Percentiles rank a stretch among this genome's conserved stretches.
These are phyloP conservation scores for Vigna mungo DNA, from an alignment of 306 rosid genomes.

Conservation along the genomic window DNA sequence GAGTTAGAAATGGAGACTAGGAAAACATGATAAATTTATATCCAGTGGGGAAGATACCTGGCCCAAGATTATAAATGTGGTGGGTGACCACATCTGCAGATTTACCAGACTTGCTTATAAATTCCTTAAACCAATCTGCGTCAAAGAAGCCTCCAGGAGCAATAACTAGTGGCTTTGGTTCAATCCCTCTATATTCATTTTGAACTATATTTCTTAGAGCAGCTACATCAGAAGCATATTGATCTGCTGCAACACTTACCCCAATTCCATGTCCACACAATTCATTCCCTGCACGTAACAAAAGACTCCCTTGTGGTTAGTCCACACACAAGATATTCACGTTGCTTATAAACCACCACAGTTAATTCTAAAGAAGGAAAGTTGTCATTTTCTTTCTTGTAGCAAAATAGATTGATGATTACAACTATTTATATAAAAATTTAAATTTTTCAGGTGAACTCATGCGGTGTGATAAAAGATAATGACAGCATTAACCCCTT, in stretches of 20 bases:
- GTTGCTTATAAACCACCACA: conserved; percentile 5
- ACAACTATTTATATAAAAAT: conserved; percentile 30
- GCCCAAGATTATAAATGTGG: conserved; percentile 92
- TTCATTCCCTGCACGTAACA: conserved; percentile 73
- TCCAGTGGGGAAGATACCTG: conserved; percentile 59
- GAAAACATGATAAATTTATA: conserved; percentile 6
- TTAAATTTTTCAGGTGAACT: conserved; percentile 8
- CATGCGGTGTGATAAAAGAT: not conserved
- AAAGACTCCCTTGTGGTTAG: conserved; percentile 4
- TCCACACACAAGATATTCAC: conserved; percentile 11
- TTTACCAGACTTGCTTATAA: conserved; percentile 54
- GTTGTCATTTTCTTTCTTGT: conserved; percentile 1
- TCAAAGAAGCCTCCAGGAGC: conserved; percentile 98
- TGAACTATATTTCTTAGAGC: conserved; percentile 61
- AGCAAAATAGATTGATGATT: not conserved
- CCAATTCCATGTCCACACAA: conserved; percentile 85
- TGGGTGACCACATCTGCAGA: conserved; percentile 66
- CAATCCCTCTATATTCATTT: conserved; percentile 50
- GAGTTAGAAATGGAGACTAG: conserved; percentile 5
- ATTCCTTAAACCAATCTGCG: conserved; percentile 71
- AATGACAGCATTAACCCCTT: conserved; percentile 9
- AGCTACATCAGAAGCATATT: conserved; percentile 70
- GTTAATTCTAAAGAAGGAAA: not conserved
- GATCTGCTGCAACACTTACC: conserved; percentile 66
- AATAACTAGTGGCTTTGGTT: conserved; percentile 73